Percentiles rank a stretch among this genome's conserved stretches.
phyloP scores from a whole-genome alignment of 139 green algal genomes.

The Limnomonas spitsbergensis region DNA sequence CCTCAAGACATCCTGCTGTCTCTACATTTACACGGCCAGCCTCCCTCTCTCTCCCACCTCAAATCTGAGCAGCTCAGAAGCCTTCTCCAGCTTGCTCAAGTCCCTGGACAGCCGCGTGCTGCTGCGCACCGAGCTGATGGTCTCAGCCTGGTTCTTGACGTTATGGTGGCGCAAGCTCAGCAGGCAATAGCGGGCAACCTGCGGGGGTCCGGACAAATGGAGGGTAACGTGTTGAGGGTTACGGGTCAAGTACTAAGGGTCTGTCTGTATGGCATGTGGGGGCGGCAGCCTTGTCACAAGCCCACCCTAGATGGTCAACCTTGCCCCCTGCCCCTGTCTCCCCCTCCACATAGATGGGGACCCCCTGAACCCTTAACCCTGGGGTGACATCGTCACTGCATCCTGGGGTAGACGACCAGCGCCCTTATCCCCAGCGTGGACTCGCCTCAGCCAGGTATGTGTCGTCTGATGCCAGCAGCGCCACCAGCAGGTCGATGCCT shows the following conservation, averaged over 20 bases:
- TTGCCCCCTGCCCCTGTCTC: too few species aligned
- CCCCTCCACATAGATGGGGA: too few species aligned
- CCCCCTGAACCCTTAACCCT: too few species aligned
- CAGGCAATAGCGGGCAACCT: slow-evolving; percentile 26
- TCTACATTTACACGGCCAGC: too few species aligned
- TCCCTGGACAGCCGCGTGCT: slow-evolving; percentile 11
- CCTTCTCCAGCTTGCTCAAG: slow-evolving; percentile 15
- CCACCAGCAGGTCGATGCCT: slow-evolving; percentile 39
- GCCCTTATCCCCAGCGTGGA: too few species aligned
- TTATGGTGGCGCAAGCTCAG: slow-evolving; percentile 40
- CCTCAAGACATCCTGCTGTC: too few species aligned
- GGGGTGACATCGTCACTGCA: too few species aligned
- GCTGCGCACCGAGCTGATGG: slow-evolving; percentile 37
- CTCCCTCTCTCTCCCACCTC: neutral
- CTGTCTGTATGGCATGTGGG: neutral
- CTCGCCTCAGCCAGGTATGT: slow-evolving; percentile 34
- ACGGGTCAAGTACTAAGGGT: neutral
- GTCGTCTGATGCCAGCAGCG: slow-evolving; percentile 35
- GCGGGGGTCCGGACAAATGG: neutral
- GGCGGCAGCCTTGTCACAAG: neutral
- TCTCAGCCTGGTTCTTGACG: slow-evolving; percentile 46
- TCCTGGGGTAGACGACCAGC: too few species aligned
- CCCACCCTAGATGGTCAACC: too few species aligned
- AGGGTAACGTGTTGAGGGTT: neutral
- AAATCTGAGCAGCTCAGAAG: slow-evolving; percentile 32